phyloP scores from a whole-genome alignment of 2,329 filamentous ascomycete species.

The Decorospora gaudefroyi region DNA sequence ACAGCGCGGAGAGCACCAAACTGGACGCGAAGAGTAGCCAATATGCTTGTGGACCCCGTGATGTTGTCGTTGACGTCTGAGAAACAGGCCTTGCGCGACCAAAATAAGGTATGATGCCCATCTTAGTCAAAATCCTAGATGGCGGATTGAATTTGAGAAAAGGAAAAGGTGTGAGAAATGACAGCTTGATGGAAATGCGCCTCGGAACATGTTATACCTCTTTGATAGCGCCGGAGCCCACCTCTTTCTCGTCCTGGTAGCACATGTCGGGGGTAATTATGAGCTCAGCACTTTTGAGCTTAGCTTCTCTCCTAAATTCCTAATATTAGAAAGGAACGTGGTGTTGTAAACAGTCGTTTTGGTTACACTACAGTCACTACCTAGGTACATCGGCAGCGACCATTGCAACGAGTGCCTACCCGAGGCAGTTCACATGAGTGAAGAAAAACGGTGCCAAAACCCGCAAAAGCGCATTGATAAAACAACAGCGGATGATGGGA shows the following conservation, averaged over 20 bases:
- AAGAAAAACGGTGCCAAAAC: too few species aligned
- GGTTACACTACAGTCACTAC: too few species aligned
- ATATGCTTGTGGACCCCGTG: constrained; percentile 5
- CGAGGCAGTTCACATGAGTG: too few species aligned
- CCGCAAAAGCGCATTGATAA: too few species aligned
- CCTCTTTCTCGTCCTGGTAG: constrained; percentile 17
- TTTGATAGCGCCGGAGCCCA: constrained; percentile 15
- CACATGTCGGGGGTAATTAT: constrained; percentile 16
- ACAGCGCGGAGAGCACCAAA: constrained; percentile 35
- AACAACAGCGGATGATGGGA: not conserved
- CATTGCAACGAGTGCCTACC: too few species aligned
- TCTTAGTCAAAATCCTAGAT: constrained; percentile 2
- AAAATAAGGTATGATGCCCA: constrained; percentile 13
- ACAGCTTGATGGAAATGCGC: too few species aligned
- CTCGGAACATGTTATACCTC: constrained; percentile 17
- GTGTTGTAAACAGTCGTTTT: constrained; percentile 3
- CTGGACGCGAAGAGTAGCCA: constrained; percentile 31
- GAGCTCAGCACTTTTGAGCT: constrained; percentile 17
- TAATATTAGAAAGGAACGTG: constrained; percentile 19
- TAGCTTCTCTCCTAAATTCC: constrained; percentile 8
- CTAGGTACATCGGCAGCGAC: too few species aligned
- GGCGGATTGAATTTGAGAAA: not conserved
- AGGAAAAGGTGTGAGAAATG: not conserved
- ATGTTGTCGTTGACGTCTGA: constrained; percentile 10
- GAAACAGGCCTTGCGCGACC: constrained; percentile 6